Conservation (phyloP, 2,329 filamentous ascomycete genomes). For the Helotiales sp. region DNA sequence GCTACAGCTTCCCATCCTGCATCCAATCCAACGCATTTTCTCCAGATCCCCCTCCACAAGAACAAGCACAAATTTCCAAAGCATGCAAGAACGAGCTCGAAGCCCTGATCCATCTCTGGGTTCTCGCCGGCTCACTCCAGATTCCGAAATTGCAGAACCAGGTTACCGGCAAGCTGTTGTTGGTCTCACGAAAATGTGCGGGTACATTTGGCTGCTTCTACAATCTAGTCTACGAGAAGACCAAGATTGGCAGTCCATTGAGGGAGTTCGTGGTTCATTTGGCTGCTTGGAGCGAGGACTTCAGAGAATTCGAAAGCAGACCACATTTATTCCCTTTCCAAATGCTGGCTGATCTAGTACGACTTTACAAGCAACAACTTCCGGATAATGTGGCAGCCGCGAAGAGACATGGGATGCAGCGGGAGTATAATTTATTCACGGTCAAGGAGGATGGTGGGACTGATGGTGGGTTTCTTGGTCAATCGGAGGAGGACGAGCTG, state of each 20-base stretch:
- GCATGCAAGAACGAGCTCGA: background rate
- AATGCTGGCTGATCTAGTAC: background rate
- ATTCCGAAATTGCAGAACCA: conserved; percentile 5
- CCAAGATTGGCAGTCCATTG: background rate
- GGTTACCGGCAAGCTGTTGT: background rate
- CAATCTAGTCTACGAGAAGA: background rate
- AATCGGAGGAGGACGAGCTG: background rate
- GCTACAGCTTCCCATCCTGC: too few relatives aligned
- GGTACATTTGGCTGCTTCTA: background rate
- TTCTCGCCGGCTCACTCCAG: background rate
- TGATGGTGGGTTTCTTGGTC: background rate
- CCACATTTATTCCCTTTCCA: background rate
- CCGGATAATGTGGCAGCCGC: background rate
- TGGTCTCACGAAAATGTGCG: background rate
- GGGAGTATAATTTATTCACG: background rate
- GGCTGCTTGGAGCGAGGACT: background rate
- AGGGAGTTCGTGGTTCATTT: background rate
- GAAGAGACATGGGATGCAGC: background rate
- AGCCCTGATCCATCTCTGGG: background rate
- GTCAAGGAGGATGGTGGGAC: background rate
- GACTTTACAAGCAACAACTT: background rate
- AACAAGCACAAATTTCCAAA: too few relatives aligned
- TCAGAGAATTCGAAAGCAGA: background rate
- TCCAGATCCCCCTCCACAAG: too few relatives aligned
- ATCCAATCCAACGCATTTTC: too few relatives aligned